Evolutionary conservation across 176 grass and related monocot genomes (phyloP).

Genomic region (Eleusine coracana): DNA sequence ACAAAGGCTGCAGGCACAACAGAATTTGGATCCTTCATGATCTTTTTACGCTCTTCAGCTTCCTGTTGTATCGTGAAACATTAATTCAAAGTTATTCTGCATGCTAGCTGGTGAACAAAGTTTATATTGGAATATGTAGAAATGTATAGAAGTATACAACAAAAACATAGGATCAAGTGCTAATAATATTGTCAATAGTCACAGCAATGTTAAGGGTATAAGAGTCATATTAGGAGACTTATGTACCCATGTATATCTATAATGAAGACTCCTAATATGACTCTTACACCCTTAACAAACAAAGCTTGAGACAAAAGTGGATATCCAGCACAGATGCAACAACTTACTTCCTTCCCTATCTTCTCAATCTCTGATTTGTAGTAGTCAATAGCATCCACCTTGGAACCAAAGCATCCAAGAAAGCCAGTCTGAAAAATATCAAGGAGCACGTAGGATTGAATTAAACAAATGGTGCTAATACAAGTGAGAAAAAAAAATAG

Average conservation of each 20-base stretch:
- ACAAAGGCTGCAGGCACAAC: slow-evolving; percentile 89
- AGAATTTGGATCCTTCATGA: slow-evolving; percentile 78
- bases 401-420: slow-evolving; percentile 80
- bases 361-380: slow-evolving; percentile 90
- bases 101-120: slow-evolving; percentile 23
- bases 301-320: not conserved
- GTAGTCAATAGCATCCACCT: slow-evolving; percentile 94
- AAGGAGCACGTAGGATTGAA: slow-evolving; percentile 37
- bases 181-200: not conserved
- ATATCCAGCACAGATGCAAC: not conserved
- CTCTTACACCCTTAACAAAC: too few species aligned
- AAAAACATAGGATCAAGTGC: not conserved
- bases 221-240: too few species aligned
- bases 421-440: slow-evolving; percentile 72
- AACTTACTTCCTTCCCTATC: slow-evolving; percentile 78
- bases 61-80: slow-evolving; percentile 54
- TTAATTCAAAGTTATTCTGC: slow-evolving; percentile 23
- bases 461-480: slow-evolving; percentile 13
- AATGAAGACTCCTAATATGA: too few species aligned
- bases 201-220: not conserved
- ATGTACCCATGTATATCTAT: too few species aligned
- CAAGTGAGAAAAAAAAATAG: not conserved
- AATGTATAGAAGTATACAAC: not conserved
- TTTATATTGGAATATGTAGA: not conserved
- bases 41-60: slow-evolving; percentile 67